phyloP scores from a whole-genome alignment of 2,329 filamentous ascomycete genomes.

The Venturia asperata region DNA sequence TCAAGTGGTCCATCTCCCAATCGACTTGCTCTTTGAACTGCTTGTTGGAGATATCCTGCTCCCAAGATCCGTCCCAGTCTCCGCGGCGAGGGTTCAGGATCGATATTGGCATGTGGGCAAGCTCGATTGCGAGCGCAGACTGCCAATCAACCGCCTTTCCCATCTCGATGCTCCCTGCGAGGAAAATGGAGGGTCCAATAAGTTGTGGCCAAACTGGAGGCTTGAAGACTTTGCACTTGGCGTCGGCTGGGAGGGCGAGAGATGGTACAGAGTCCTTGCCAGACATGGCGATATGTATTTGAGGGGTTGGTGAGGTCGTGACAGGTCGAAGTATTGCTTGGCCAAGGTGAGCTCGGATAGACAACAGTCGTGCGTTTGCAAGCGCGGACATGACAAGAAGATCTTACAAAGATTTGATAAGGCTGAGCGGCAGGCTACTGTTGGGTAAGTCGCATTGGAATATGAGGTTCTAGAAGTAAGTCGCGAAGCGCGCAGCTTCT shows the following conservation, averaged over 20 bases:
- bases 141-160: constrained; percentile 42
- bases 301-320: not conserved
- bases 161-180: constrained; percentile 47
- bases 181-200: constrained; percentile 39
- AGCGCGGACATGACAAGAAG: constrained; percentile 2
- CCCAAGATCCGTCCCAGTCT: constrained; percentile 51
- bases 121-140: constrained; percentile 31
- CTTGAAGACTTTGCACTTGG: constrained; percentile 12
- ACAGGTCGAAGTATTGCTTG: not conserved
- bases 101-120: constrained; percentile 40
- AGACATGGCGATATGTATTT: not conserved
- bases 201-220: constrained; percentile 17
- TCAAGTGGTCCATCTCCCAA: constrained; percentile 56
- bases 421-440: not conserved
- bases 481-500: constrained; percentile 7
- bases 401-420: constrained; percentile 9
- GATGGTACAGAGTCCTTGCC: constrained; percentile 1
- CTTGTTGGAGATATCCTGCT: constrained; percentile 41
- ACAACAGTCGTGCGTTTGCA: not conserved
- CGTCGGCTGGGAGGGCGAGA: constrained; percentile 14
- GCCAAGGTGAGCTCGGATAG: constrained; percentile 5
- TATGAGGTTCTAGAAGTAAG: not conserved
- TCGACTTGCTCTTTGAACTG: constrained; percentile 47
- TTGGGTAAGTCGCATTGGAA: not conserved
- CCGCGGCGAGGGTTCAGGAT: constrained; percentile 47